Evolutionary conservation across 768 basidiomycete genomes (phyloP), one percentile per base, ranked within the genome.

Genomic region (Tylopilus plumbeoviolaceoides): DNA sequence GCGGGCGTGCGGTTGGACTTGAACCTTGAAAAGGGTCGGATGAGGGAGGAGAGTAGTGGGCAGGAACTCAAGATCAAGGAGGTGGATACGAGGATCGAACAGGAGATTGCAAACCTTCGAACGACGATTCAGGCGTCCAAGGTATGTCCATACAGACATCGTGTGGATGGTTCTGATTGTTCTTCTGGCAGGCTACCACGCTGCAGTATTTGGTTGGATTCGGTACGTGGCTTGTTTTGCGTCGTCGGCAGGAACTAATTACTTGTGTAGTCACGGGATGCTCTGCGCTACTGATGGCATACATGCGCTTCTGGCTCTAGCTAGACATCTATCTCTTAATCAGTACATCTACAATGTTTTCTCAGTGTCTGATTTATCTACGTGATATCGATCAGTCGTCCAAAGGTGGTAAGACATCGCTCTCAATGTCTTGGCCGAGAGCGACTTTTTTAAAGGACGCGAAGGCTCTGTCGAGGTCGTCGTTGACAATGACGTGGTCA

Each of bases 51-150:
- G 75, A 85, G 84, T 59, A 87, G 84, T 59, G 83, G 84, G 38
- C 91, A 98, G 63, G 94, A 97, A 63, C 74, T 95, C 48, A 98
- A 98, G 81, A 90, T 98, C 65, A 93, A 92, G 69, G 95, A 99
- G 69, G 94, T 98, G 17, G 95, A 98, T 63, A 98, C 95, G 4
- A 75, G 91, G 66, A 98, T 98, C 59, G 95, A 99, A 70, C 90
- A 91, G 65, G 94, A 98, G 71, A 95, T 95, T 64, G 91, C 93
- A 9, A 84, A 82, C 3, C 68, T 97, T 48, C 76, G 89, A 50
- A 95, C 91, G 2, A 76, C 84, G 7, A 91, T 92, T 31, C 90
- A 93, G 65, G 83, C 88, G 0, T 89, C 89, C 49, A 93, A 93
- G 81, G 89, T 84, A 51, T 31, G 75, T 14, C 7, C 1, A 23